Evolutionary conservation across 2,329 filamentous ascomycete genomes (phyloP).

Genomic region (Gremmenia infestans): DNA sequence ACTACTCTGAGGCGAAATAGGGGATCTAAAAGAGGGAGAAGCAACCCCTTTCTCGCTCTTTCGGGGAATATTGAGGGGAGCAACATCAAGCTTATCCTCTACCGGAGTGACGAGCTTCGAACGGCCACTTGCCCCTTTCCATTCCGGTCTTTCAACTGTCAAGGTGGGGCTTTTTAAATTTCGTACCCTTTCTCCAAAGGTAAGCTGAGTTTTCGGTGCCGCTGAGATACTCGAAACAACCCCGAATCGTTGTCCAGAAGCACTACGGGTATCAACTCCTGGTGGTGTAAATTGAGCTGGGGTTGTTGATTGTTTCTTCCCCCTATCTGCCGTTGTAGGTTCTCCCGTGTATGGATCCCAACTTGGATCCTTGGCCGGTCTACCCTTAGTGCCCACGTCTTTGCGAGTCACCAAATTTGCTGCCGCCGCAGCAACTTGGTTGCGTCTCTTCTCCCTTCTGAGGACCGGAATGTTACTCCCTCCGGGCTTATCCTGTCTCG

Average conservation of each 20-base stretch:
- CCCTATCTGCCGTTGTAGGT: slow-evolving; percentile 51
- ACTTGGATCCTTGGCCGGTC: slow-evolving; percentile 37
- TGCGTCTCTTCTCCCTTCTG: slow-evolving; percentile 28
- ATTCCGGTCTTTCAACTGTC: slow-evolving; percentile 47
- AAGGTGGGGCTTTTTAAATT: slow-evolving; percentile 34
- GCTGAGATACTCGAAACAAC: slow-evolving; percentile 25
- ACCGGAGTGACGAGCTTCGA: slow-evolving; percentile 59
- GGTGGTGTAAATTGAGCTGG: slow-evolving; percentile 44
- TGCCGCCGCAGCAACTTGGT: slow-evolving; percentile 24
- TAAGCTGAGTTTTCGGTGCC: slow-evolving; percentile 30
- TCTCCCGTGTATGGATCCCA: slow-evolving; percentile 67
- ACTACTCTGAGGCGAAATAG: slow-evolving; percentile 22
- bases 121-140: slow-evolving; percentile 70
- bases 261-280: slow-evolving; percentile 14
- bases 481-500: slow-evolving; percentile 11
- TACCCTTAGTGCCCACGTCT: slow-evolving; percentile 17
- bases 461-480: slow-evolving; percentile 30
- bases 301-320: slow-evolving; percentile 51
- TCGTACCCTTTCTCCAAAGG: slow-evolving; percentile 43
- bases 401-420: slow-evolving; percentile 24
- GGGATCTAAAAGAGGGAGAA: slow-evolving; percentile 20
- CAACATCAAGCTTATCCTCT: slow-evolving; percentile 51
- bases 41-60: slow-evolving; percentile 40
- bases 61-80: slow-evolving; percentile 52
- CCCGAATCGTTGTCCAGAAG: slow-evolving; percentile 15